Evolutionary conservation across 2,329 filamentous ascomycete species (phyloP).

Genomic region (Stemphylium beticola): DNA sequence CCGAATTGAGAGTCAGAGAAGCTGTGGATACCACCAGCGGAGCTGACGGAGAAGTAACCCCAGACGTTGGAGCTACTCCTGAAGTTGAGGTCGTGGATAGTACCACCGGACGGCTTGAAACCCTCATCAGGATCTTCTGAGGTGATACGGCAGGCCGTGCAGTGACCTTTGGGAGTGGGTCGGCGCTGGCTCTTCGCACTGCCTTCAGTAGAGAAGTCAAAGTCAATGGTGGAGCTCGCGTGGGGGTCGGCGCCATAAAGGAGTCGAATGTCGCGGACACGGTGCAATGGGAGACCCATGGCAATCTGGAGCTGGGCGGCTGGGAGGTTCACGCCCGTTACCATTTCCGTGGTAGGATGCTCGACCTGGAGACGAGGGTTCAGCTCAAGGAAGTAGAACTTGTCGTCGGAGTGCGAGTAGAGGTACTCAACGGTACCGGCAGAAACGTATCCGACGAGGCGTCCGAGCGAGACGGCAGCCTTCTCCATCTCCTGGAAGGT

Average conservation of each 20-base stretch:
- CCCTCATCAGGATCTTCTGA: slow-evolving; percentile 98
- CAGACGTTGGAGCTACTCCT: slow-evolving; percentile 98
- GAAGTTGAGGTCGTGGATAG: slow-evolving; percentile 99
- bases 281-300: slow-evolving; percentile 96
- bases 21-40: slow-evolving; percentile 95
- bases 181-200: slow-evolving; percentile 85
- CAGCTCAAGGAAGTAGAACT: slow-evolving; percentile 98
- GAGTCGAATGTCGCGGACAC: slow-evolving; percentile 93
- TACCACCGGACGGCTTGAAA: slow-evolving; percentile 99
- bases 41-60: slow-evolving; percentile 99
- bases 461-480: slow-evolving; percentile 90
- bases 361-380: slow-evolving; percentile 99
- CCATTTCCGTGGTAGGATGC: slow-evolving; percentile 99
- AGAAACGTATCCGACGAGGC: slow-evolving; percentile 96
- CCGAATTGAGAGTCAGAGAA: slow-evolving; percentile 99
- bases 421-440: slow-evolving; percentile 99
- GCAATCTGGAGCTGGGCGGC: slow-evolving; percentile 98
- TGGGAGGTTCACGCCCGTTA: slow-evolving; percentile 94
- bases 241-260: slow-evolving; percentile 95
- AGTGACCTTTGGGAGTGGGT: slow-evolving; percentile 93
- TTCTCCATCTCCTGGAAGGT: slow-evolving; percentile 98
- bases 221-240: slow-evolving; percentile 86
- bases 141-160: slow-evolving; percentile 97
- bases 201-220: slow-evolving; percentile 88
- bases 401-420: slow-evolving; percentile 96